phyloP scores from a whole-genome alignment of 108 stramenopile genomes.

The Parietichytrium sp. region DNA sequence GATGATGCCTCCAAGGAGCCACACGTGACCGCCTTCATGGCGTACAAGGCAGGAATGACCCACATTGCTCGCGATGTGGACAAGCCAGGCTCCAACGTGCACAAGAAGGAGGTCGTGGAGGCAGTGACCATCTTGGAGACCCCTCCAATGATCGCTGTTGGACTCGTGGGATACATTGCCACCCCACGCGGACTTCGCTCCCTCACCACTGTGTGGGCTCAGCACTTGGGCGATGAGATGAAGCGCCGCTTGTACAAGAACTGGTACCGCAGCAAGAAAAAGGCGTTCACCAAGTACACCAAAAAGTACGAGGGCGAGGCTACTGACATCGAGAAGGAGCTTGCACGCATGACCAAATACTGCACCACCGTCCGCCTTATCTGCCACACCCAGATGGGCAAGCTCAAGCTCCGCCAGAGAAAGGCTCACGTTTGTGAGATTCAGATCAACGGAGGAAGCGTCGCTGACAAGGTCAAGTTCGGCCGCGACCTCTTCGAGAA shows the following conservation, averaged over 20 bases:
- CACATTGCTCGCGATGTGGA: constrained; percentile 94
- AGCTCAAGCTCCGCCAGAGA: constrained; percentile 93
- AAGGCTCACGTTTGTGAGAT: constrained; percentile 99
- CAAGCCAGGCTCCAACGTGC: constrained; percentile 96
- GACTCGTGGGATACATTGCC: constrained; percentile 97
- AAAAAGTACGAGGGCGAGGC: constrained; percentile 87
- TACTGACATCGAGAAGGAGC: constrained; percentile 88
- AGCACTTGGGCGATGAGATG: constrained; percentile 96
- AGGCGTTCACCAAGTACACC: constrained; percentile 99
- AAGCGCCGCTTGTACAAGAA: constrained; percentile 99
- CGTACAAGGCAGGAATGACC: constrained; percentile 99
- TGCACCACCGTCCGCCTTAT: constrained; percentile 96
- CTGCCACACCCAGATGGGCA: constrained; percentile 95
- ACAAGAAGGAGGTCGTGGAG: constrained; percentile 99
- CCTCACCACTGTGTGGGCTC: constrained; percentile 97
- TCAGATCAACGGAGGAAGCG: constrained; percentile 95
- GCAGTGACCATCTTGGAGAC: constrained; percentile 97
- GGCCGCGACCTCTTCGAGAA: constrained; percentile 89
- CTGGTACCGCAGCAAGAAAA: constrained; percentile 99
- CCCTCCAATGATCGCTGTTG: constrained; percentile 98
- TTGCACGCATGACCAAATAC: constrained; percentile 97
- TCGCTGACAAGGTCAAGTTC: constrained; percentile 97
- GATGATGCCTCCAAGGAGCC: constrained; percentile 80
- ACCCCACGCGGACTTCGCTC: constrained; percentile 96
- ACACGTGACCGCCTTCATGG: constrained; percentile 98